A percentile compares a stretch with the other conserved stretches of the same genome.
phyloP scores from a whole-genome alignment of 2,329 filamentous ascomycete species.

The Penicillium sclerotigenum region DNA sequence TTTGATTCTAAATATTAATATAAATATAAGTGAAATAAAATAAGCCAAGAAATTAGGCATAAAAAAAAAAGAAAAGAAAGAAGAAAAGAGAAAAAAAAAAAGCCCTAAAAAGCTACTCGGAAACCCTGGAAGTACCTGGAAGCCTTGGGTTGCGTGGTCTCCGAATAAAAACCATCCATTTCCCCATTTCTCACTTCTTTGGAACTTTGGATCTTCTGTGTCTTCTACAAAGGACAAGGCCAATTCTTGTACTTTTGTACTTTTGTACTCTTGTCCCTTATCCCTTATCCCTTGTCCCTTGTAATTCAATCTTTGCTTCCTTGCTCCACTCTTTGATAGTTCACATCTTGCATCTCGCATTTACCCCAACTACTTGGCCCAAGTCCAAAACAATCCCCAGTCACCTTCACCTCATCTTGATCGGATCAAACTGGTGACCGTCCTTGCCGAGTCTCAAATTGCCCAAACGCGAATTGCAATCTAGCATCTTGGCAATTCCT shows the following conservation, averaged over 20 bases:
- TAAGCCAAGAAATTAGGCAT: not conserved
- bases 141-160: not conserved
- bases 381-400: no score
- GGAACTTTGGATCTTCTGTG: not conserved
- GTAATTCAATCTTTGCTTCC: not conserved
- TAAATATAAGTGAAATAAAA: not conserved
- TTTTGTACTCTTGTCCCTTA: not conserved
- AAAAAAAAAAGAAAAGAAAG: not conserved
- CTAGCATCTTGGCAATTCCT: constrained; percentile 28
- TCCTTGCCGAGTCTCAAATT: not conserved
- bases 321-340: not conserved
- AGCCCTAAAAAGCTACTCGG: not conserved
- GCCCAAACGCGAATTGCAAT: not conserved
- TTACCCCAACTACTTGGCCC: not conserved
- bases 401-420: not conserved
- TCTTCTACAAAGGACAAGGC: no score
- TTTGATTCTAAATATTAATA: not conserved
- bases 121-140: not conserved
- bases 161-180: not conserved
- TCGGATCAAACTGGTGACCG: not conserved
- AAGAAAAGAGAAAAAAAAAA: not conserved
- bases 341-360: not conserved
- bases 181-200: not conserved
- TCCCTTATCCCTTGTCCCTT: no score
- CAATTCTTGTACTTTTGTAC: not conserved